Base-by-base conservation (phyloP, 331 rosid species). In the Rosa hybrid region DNA sequence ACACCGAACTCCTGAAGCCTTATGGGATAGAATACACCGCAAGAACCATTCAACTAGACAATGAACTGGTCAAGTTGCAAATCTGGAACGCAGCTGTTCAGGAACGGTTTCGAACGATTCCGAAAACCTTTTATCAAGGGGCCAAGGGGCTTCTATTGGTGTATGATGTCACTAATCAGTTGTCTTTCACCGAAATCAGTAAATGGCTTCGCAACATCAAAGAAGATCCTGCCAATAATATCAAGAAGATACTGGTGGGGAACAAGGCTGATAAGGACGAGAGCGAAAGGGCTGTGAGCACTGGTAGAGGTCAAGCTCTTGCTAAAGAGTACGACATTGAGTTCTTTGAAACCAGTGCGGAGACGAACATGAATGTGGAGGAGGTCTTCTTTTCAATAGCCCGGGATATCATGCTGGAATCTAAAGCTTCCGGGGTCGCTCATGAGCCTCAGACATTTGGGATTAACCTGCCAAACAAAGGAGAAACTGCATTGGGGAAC, bases 231-330 rank as follows among this genome's bases (percentile, higher is more conserved):
- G 6, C 10, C 60, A 54, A 54, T 20, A 54, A 54, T 20, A 54
- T 54, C 21, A 88, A 88, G 85, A 92, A 88, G 91, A 86, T 92
- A 84, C 88, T 92, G 80, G 97, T 92, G 64, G 97, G 94, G 45
- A 92, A 92, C 86, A 92, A 92, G 91, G 97, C 94, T 84, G 97
- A 92, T 83, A 90, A 90, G 92, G 97, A 90, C 86, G 97, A 92
- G 87, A 92, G 90, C 84, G 83, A 78, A 85, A 87, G 97, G 94
- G 97, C 90, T 84, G 93, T 92, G 74, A 91, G 91, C 50, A 88
- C 97, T 45, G 83, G 94, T 50, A 88, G 77, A 85, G 97, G 97
- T 57, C 94, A 92, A 83, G 97, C 97, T 21, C 97, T 92, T 86
- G 97, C 94, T 68, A 92, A 90, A 74, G 97, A 92, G 89, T 92